Conservation (phyloP, 441 rosid species). For the Adansonia grandidieri region DNA sequence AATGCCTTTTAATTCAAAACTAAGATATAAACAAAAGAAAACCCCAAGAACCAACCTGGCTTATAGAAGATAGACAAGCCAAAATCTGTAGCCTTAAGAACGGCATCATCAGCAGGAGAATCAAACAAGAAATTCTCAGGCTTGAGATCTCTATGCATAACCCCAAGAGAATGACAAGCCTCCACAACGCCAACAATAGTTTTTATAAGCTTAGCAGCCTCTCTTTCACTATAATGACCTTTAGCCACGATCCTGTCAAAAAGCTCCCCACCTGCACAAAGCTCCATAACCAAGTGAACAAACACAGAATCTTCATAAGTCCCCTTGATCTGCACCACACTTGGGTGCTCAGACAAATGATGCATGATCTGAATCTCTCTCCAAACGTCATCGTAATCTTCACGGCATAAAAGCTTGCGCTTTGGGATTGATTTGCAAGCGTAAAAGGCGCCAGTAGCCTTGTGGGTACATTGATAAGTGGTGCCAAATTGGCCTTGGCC, state of each 20-base stretch:
- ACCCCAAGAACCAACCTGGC: constrained; percentile 60
- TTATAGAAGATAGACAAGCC: constrained; percentile 82
- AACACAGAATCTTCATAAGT: constrained; percentile 71
- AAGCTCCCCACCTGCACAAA: constrained; percentile 87
- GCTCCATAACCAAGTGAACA: constrained; percentile 89
- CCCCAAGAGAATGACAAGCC: constrained; percentile 86
- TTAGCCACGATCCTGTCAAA: constrained; percentile 77
- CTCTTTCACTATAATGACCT: constrained; percentile 83
- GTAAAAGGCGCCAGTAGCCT: constrained; percentile 48
- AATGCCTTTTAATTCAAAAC: too few species aligned
- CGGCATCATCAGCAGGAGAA: constrained; percentile 61
- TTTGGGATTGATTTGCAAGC: constrained; percentile 92
- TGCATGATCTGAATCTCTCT: constrained; percentile 87
- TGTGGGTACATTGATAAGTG: constrained; percentile 69
- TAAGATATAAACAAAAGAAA: constrained; percentile 7
- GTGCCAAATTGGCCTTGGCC: constrained; percentile 95
- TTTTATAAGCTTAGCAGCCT: constrained; percentile 73
- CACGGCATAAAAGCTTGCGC: constrained; percentile 62
- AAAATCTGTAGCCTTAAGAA: constrained; percentile 80
- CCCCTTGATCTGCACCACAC: constrained; percentile 70
- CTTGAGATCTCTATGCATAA: constrained; percentile 85
- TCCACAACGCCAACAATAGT: constrained; percentile 79
- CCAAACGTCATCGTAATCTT: constrained; percentile 58
- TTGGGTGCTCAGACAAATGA: constrained; percentile 68
- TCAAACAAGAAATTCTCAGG: constrained; percentile 90